Percentiles rank a stretch among this genome's conserved stretches.
These are phyloP conservation scores for Chloris gayana DNA, from an alignment of 176 grass and related monocot genomes.

Conservation along the genomic window DNA sequence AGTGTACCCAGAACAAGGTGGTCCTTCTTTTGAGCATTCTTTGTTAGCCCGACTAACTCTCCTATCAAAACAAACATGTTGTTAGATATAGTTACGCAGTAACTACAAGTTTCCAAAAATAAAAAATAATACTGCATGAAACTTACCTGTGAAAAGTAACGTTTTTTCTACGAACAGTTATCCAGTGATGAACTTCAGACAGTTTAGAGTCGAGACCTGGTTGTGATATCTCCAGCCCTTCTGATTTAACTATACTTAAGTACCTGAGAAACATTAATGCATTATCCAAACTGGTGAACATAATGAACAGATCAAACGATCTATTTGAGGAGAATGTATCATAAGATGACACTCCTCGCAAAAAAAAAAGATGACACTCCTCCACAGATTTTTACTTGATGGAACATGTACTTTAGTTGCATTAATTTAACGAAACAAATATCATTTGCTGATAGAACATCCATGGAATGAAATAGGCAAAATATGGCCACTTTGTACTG, in stretches of 20 bases:
- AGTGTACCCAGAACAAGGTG: constrained; percentile 80
- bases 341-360: constrained; percentile 18
- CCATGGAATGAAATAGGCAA: constrained; percentile 20
- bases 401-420: constrained; percentile 8
- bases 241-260: constrained; percentile 83
- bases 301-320: constrained; percentile 32
- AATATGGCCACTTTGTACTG: constrained; percentile 34
- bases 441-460: constrained; percentile 3
- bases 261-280: constrained; percentile 57
- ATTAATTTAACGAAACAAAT: constrained; percentile 5
- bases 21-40: constrained; percentile 71
- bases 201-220: constrained; percentile 77
- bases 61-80: constrained; percentile 60
- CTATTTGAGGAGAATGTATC: not conserved
- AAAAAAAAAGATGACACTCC: too few species aligned
- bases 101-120: constrained; percentile 25
- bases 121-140: constrained; percentile 28
- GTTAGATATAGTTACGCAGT: constrained; percentile 29
- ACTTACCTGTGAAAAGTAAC: constrained; percentile 70
- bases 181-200: constrained; percentile 89
- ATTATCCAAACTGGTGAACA: constrained; percentile 27
- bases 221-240: constrained; percentile 87
- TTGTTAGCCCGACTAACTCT: constrained; percentile 66
- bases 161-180: constrained; percentile 71
- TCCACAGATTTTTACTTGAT: constrained; percentile 24